Percentiles rank a stretch among this genome's conserved stretches.
phyloP scores from a whole-genome alignment of 2,329 filamentous ascomycete species.

The Epichloe uncinata region DNA sequence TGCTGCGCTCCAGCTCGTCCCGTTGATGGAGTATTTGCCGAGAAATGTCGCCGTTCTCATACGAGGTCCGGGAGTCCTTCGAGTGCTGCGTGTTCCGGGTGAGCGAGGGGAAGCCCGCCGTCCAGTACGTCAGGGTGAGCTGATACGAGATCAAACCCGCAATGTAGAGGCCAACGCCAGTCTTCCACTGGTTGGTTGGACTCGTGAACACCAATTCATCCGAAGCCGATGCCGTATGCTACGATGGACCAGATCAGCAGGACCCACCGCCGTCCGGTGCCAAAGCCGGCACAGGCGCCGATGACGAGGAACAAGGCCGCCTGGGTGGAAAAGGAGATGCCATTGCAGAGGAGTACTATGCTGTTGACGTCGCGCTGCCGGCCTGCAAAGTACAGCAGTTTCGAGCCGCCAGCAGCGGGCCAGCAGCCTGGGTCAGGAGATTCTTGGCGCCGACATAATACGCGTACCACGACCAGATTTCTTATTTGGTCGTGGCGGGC shows the following conservation, averaged over 20 bases:
- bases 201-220: slow-evolving; percentile 52
- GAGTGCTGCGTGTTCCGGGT: slow-evolving; percentile 23
- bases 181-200: slow-evolving; percentile 40
- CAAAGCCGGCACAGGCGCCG: slow-evolving; percentile 48
- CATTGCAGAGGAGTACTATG: slow-evolving; percentile 52
- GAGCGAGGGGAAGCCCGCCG: slow-evolving; percentile 33
- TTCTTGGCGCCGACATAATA: slow-evolving; percentile 60
- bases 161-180: slow-evolving; percentile 49
- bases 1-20: slow-evolving; percentile 50
- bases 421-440: slow-evolving; percentile 41
- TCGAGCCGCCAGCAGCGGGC: slow-evolving; percentile 38
- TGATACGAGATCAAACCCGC: slow-evolving; percentile 54
- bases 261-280: slow-evolving; percentile 48
- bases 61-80: slow-evolving; percentile 19
- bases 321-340: slow-evolving; percentile 55
- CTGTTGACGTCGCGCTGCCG: slow-evolving; percentile 46
- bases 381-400: slow-evolving; percentile 41
- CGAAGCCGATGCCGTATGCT: slow-evolving; percentile 51
- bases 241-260: slow-evolving; percentile 46
- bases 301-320: slow-evolving; percentile 40
- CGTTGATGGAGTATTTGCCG: slow-evolving; percentile 46
- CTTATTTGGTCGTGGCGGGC: slow-evolving; percentile 11
- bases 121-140: slow-evolving; percentile 56
- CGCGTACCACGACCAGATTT: slow-evolving; percentile 16
- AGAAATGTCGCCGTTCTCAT: slow-evolving; percentile 32